Evolutionary conservation across 352 stramenopile genomes (phyloP).

Genomic region (Nothophytophthora sp.): DNA sequence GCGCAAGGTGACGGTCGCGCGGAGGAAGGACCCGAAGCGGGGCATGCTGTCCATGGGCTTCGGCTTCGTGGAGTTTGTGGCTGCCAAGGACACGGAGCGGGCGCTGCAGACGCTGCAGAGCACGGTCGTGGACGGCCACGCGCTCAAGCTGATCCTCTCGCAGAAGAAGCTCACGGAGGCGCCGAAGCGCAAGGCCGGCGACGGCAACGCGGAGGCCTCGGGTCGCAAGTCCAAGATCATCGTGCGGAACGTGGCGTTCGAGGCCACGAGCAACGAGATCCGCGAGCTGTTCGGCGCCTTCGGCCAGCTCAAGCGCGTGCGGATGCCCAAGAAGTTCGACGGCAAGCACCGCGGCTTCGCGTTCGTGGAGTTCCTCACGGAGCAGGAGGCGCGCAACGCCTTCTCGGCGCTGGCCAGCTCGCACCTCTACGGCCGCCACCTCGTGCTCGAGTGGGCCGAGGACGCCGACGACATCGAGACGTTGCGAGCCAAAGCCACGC

Average conservation of each 20-base stretch:
- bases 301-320: conserved; percentile 97
- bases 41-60: conserved; percentile 96
- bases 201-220: conserved; percentile 28
- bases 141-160: conserved; percentile 94
- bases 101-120: conserved; percentile 77
- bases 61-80: conserved; percentile 98
- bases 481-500: conserved; percentile 79
- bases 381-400: conserved; percentile 94
- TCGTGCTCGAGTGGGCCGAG: conserved; percentile 98
- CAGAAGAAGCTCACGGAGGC: conserved; percentile 76
- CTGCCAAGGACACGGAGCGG: conserved; percentile 83
- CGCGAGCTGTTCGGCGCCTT: conserved; percentile 97
- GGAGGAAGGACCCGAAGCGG: conserved; percentile 79
- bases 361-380: conserved; percentile 98
- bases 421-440: conserved; percentile 98
- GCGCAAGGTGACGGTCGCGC: conserved; percentile 87
- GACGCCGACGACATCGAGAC: conserved; percentile 88
- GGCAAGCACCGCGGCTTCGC: conserved; percentile 97
- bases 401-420: conserved; percentile 94
- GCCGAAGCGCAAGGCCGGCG: conserved; percentile 41
- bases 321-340: conserved; percentile 99
- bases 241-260: conserved; percentile 98
- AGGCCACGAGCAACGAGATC: conserved; percentile 97
- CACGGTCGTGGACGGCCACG: conserved; percentile 94
- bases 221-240: conserved; percentile 95